Base-by-base conservation (phyloP, 2,329 filamentous ascomycete genomes). In the Aspergillus novoparasiticus region DNA sequence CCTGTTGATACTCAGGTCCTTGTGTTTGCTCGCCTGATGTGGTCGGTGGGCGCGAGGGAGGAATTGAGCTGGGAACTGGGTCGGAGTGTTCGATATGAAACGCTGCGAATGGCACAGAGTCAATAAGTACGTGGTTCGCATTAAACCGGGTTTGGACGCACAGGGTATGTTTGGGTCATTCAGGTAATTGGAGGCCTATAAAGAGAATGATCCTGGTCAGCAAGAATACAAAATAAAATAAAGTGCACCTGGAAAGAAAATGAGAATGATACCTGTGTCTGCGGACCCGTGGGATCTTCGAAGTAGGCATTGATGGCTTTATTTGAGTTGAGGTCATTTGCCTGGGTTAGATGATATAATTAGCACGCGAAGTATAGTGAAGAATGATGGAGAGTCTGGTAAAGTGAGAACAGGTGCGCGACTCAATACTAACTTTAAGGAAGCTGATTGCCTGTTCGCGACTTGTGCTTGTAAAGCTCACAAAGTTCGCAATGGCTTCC, bases 301-400 rank as follows among this genome's bases (percentile, higher is more conserved):
- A 81, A 81, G 66, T 79, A 83, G 23, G 80, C 80, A 70, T 83
- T 82, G 64, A 82, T 77, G 36, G 81, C 81, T 68, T 77, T 78
- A 46, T 81, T 76, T 1, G 78, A 74, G 65, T 83, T 77, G 55
- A 79, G 75, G 58, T 81, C 77, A 64, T 81, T 78, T 58, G 78
- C 79, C 81, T 82, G 58, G n/a, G 34, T 11, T 26, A 16, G 48
- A n/a, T 3, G 12, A 36, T 3, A 36, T 2, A n/a, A n/a, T 74
- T 60, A 73, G 68, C 36, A 36, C 12, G n/a, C 11, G 14, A 36
- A 39, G 21, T 10, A 55, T 48, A 39, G 23, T 23, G 19, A 26
- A 21, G n/a, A 53, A 53, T n/a, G 14, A 36, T 4, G 5, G 19
- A 55, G 5, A 8, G 1, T 19, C 6, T 26, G 32, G n/a, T 8